Evolutionary conservation across 2,329 filamentous ascomycete genomes (phyloP).

Genomic region (Calonectria pteridis): DNA sequence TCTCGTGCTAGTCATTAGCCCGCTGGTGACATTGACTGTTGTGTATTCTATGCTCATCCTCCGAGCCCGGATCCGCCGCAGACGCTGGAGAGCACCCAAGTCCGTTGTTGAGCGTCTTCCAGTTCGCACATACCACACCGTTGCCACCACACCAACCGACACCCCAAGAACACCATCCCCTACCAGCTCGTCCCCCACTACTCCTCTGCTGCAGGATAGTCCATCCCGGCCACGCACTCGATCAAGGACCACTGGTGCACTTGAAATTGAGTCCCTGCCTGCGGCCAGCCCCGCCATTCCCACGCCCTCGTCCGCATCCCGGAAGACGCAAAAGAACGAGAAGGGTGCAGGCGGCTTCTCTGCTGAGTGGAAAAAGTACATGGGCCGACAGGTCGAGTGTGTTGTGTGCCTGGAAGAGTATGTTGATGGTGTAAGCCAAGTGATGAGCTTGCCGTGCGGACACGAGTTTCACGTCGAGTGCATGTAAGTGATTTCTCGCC

Average conservation of each 20-base stretch:
- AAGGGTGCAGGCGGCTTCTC: conserved; percentile 59
- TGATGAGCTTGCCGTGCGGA: conserved; percentile 97
- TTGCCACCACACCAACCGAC: conserved; percentile 70
- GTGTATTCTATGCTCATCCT: conserved; percentile 92
- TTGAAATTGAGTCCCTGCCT: conserved; percentile 62
- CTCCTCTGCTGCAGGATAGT: conserved; percentile 79
- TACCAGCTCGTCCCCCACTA: conserved; percentile 76
- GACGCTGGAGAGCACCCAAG: conserved; percentile 97
- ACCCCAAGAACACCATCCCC: conserved; percentile 72
- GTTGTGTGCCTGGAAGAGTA: conserved; percentile 98
- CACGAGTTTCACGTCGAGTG: conserved; percentile 98
- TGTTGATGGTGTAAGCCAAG: conserved; percentile 89
- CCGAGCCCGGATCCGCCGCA: conserved; percentile 86
- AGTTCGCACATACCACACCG: conserved; percentile 93
- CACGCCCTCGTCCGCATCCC: conserved; percentile 50
- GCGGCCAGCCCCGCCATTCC: conserved; percentile 58
- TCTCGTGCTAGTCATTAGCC: conserved; percentile 95
- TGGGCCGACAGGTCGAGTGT: conserved; percentile 83
- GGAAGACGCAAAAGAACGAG: conserved; percentile 52
- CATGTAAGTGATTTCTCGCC: conserved; percentile 78
- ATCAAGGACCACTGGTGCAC: conserved; percentile 73
- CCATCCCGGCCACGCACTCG: conserved; percentile 69
- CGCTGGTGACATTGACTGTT: conserved; percentile 89
- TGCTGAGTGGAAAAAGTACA: conserved; percentile 73
- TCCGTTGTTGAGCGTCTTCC: conserved; percentile 95